Conservation (phyloP, 352 stramenopile species). For the Pythium phragmitis region DNA sequence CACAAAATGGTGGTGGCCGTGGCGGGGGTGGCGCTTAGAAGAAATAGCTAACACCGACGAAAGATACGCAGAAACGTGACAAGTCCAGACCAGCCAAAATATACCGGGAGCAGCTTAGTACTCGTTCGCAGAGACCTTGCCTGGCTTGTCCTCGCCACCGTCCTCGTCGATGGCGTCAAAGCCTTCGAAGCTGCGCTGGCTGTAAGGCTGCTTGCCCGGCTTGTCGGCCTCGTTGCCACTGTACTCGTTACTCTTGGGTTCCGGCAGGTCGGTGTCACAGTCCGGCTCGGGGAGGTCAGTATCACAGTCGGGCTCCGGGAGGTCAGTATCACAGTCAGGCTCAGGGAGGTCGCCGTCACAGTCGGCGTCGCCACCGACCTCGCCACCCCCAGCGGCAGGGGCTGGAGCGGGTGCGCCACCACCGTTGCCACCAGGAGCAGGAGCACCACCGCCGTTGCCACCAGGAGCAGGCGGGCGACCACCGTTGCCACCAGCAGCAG, state of each 20-base stretch:
- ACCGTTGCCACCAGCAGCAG: too few relatives aligned
- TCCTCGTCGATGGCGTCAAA: conserved; percentile 31
- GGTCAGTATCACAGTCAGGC: too few relatives aligned
- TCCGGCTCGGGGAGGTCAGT: too few relatives aligned
- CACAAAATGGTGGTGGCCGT: conserved; percentile 7
- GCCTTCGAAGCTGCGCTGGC: neutral
- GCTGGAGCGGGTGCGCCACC: too few relatives aligned
- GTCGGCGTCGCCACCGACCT: neutral
- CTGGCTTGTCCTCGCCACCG: conserved; percentile 15
- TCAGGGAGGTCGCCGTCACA: too few relatives aligned
- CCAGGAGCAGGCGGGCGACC: too few relatives aligned
- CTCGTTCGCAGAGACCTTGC: conserved; percentile 15
- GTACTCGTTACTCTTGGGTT: conserved; percentile 19
- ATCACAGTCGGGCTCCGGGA: too few relatives aligned
- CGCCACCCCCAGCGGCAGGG: too few relatives aligned
- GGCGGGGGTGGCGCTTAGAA: too few relatives aligned
- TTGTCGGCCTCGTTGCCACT: conserved; percentile 23
- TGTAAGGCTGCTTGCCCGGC: neutral
- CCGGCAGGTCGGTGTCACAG: neutral
- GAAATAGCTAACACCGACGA: too few relatives aligned
- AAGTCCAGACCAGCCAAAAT: neutral
- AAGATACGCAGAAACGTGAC: conserved; percentile 1
- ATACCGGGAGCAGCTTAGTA: conserved; percentile 10
- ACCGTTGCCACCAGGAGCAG: too few relatives aligned
- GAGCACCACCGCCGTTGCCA: too few relatives aligned